phyloP scores from a whole-genome alignment of 768 basidiomycete genomes.

The Lactarius hatsudake region DNA sequence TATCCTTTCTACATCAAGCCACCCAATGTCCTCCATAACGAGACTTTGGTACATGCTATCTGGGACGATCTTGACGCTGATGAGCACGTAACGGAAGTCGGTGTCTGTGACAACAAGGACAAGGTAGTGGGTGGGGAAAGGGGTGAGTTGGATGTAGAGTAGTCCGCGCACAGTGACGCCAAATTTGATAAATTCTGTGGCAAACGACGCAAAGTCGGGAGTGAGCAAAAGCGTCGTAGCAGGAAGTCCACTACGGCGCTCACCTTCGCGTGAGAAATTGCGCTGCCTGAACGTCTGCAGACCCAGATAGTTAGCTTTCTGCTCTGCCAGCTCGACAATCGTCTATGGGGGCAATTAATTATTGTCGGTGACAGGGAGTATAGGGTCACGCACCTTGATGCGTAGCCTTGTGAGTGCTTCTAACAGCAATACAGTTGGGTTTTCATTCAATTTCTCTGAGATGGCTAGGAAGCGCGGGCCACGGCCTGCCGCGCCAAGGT shows the following conservation, averaged over 20 bases:
- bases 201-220: slow-evolving; percentile 12
- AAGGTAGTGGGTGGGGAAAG: slow-evolving; percentile 79
- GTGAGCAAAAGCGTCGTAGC: not conserved
- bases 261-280: slow-evolving; percentile 67
- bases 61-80: slow-evolving; percentile 56
- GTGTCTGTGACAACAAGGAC: slow-evolving; percentile 79
- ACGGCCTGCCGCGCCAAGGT: slow-evolving; percentile 70
- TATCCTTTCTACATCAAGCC: slow-evolving; percentile 72
- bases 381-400: slow-evolving; percentile 49
- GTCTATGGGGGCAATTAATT: slow-evolving; percentile 50
- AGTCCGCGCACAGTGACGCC: slow-evolving; percentile 59
- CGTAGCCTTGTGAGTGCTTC: slow-evolving; percentile 59
- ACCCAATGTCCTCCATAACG: slow-evolving; percentile 74
- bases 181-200: slow-evolving; percentile 64
- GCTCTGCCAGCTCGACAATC: slow-evolving; percentile 76
- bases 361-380: not conserved
- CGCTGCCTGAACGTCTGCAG: slow-evolving; percentile 67
- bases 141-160: slow-evolving; percentile 74
- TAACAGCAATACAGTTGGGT: slow-evolving; percentile 55
- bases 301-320: slow-evolving; percentile 85
- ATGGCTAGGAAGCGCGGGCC: slow-evolving; percentile 60
- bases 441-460: slow-evolving; percentile 65
- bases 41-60: slow-evolving; percentile 58
- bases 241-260: slow-evolving; percentile 10
- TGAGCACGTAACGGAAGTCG: slow-evolving; percentile 78